Evolutionary conservation across 495 filamentous ascomycete species (phyloP).

Genomic region (Aspergillus homomorphus): DNA sequence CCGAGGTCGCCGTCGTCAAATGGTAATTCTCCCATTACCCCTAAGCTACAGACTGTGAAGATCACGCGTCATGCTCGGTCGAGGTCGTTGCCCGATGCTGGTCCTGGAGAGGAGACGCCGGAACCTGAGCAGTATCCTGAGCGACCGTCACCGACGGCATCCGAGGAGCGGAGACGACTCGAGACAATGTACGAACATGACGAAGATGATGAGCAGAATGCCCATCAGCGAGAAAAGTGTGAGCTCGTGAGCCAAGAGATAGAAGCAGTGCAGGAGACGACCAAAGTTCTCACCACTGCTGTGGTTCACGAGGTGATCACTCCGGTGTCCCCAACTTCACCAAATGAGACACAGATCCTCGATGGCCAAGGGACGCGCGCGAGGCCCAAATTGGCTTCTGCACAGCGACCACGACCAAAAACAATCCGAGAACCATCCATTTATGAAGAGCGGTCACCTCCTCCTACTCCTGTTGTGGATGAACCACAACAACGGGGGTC

Average conservation of each 20-base stretch:
- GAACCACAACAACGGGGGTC: constrained; percentile 21
- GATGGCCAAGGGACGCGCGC: constrained; percentile 38
- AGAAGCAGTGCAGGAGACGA: constrained; percentile 1
- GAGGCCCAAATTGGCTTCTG: constrained; percentile 30
- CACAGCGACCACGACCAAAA: constrained; percentile 35
- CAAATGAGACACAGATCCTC: constrained; percentile 32
- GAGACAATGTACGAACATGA: constrained; percentile 48
- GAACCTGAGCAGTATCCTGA: constrained; percentile 19
- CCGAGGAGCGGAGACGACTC: constrained; percentile 31
- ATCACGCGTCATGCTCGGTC: constrained; percentile 47
- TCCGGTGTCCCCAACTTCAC: constrained; percentile 23
- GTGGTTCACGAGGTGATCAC: constrained; percentile 20
- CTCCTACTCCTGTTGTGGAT: constrained; percentile 21
- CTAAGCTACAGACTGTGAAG: constrained; percentile 16
- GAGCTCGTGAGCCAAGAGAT: constrained; percentile 14
- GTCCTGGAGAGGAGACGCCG: constrained; percentile 22
- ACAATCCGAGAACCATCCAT: constrained; percentile 8
- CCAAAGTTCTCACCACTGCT: constrained; percentile 20
- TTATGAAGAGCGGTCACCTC: constrained; percentile 28
- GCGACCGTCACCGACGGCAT: constrained; percentile 29
- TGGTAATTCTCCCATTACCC: constrained; percentile 30
- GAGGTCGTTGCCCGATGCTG: constrained; percentile 50
- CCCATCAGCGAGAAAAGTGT: background rate
- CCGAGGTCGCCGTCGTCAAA: constrained; percentile 36
- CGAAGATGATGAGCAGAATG: constrained; percentile 27